phyloP scores from a whole-genome alignment of 225 moss, liverwort and hornwort genomes.

The Climacium dendroides region DNA sequence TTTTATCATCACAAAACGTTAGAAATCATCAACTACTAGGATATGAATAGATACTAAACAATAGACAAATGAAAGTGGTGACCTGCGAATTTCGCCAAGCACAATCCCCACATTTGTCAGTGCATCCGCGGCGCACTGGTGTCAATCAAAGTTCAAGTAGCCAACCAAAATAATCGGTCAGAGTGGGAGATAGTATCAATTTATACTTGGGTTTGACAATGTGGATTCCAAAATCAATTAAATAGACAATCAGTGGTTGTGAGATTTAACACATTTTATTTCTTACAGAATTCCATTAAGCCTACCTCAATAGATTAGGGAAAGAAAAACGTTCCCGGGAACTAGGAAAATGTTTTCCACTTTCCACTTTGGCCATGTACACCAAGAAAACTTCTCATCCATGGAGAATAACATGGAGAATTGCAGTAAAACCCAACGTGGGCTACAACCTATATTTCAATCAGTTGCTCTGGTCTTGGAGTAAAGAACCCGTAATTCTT shows the following conservation, averaged over 20 bases:
- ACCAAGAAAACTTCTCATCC: neutral
- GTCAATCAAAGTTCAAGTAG: neutral
- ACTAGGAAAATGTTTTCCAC: neutral
- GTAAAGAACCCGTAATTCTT: neutral
- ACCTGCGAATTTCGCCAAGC: slow-evolving; percentile 30
- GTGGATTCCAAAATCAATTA: neutral
- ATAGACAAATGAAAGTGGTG: neutral
- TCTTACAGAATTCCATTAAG: neutral
- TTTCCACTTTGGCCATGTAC: neutral
- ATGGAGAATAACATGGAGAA: neutral
- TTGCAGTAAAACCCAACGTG: neutral
- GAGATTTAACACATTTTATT: neutral
- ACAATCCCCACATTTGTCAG: neutral
- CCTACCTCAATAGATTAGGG: too few species aligned
- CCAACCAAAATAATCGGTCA: neutral
- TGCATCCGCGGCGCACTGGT: slow-evolving; percentile 9
- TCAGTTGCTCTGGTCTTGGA: neutral
- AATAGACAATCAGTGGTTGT: too few species aligned
- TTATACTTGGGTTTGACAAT: neutral
- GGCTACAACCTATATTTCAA: neutral
- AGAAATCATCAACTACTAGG: neutral
- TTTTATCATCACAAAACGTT: neutral
- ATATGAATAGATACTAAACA: neutral
- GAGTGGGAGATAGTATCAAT: neutral
- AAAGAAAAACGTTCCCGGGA: neutral